Percentiles rank a stretch among this genome's conserved stretches.
Conservation (phyloP, 1,284 basidiomycete genomes). For the Ceratobasidium sp. region DNA sequence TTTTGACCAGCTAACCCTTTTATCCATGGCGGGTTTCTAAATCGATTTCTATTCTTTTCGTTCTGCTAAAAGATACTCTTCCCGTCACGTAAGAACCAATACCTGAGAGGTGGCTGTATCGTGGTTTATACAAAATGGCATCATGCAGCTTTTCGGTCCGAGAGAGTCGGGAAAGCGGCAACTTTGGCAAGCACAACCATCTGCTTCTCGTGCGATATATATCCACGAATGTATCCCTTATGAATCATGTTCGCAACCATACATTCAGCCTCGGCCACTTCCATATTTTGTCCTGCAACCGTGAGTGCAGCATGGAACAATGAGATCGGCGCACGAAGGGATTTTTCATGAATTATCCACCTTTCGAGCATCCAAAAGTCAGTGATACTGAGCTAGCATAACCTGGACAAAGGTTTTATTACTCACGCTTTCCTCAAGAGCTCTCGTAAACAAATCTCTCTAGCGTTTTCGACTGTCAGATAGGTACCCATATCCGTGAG, state of each 20-base stretch:
- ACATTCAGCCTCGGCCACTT: conserved; percentile 90
- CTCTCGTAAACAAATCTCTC: conserved; percentile 88
- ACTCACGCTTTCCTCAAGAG: conserved; percentile 89
- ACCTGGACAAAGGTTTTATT: no score
- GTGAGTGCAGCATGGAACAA: conserved; percentile 81
- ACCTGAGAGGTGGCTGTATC: background rate
- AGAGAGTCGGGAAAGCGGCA: conserved; percentile 79
- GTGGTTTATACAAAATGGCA: background rate
- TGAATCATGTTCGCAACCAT: conserved; percentile 94
- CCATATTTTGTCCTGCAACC: conserved; percentile 70
- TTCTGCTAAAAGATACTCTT: background rate
- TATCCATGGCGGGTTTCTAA: background rate
- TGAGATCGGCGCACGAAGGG: conserved; percentile 80
- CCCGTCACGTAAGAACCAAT: background rate
- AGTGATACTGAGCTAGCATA: background rate
- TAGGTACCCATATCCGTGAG: conserved; percentile 88
- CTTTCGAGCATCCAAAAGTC: conserved; percentile 60
- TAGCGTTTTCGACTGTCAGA: conserved; percentile 87
- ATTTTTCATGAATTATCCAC: conserved; percentile 82
- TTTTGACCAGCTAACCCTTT: background rate
- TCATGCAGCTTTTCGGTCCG: conserved; percentile 34
- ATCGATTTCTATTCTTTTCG: background rate
- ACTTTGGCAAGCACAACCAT: conserved; percentile 89
- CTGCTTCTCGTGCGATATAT: conserved; percentile 95
- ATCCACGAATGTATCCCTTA: conserved; percentile 92